Conservation (phyloP, 2,329 filamentous ascomycete species). For the Boeremia exigua region DNA sequence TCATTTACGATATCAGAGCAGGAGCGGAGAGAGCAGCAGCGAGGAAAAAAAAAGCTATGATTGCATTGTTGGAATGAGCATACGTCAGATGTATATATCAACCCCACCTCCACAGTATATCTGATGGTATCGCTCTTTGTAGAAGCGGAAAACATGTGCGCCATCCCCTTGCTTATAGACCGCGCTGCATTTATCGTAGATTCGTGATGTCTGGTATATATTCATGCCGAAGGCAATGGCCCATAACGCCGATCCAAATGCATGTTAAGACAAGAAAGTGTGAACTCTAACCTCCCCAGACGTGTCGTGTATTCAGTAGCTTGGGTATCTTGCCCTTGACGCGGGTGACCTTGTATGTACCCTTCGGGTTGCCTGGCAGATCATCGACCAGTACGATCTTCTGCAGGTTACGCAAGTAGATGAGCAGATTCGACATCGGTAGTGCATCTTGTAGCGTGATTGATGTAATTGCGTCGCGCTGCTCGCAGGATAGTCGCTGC, state of each 20-base stretch:
- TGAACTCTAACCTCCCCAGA: constrained; percentile 13
- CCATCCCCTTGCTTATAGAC: neutral
- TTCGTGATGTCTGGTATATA: constrained; percentile 12
- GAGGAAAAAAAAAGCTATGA: constrained; percentile 14
- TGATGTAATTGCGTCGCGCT: constrained; percentile 29
- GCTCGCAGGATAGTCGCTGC: constrained; percentile 24
- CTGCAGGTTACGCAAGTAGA: constrained; percentile 28
- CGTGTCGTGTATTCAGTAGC: constrained; percentile 17
- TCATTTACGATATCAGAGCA: constrained; percentile 68
- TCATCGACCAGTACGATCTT: constrained; percentile 23
- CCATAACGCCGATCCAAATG: constrained; percentile 5
- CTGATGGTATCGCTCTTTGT: neutral
- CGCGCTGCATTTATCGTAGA: neutral
- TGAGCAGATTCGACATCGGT: constrained; percentile 25
- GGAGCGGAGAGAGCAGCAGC: constrained; percentile 1
- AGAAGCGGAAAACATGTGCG: neutral
- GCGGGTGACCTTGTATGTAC: constrained; percentile 27
- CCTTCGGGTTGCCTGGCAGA: constrained; percentile 6
- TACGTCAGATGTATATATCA: neutral
- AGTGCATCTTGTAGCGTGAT: constrained; percentile 25
- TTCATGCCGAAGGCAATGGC: neutral
- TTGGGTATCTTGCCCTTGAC: constrained; percentile 22
- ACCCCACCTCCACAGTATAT: neutral
- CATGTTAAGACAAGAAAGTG: neutral
- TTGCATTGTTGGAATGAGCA: neutral